Base-by-base conservation (phyloP, 768 basidiomycete genomes). In the Leccinum subtestaceum region DNA sequence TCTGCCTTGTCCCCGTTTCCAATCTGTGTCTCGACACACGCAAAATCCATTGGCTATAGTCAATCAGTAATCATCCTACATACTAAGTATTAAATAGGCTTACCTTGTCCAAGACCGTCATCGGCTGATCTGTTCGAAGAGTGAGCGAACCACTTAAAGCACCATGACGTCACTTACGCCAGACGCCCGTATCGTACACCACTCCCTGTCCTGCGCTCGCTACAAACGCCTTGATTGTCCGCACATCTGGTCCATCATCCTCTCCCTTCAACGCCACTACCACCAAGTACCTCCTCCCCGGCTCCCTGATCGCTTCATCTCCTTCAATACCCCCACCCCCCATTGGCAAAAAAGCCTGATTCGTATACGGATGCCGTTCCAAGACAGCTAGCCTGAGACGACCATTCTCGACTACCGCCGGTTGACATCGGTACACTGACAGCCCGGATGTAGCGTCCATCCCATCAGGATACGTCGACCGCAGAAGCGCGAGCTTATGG, bases 321-420 rank as follows among this genome's bases (percentile, higher is more conserved):
- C 74, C 81, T 45, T 65, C 72, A 52, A 62, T 65, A 53, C 66
- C 70, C 19, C 74, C 76, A 23, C 82, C 84, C 5, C 93, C 92
- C 92, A 98, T 94, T 9, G 97, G 96, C 57, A 98, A 83, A 73
- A 98, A 98, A 6, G 90, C 87, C 71, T 98, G 96, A 64, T 88
- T 96, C 12, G 91, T 95, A 71, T 81, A 89, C 29, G 87, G 81
- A 68, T 99, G 97, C 31, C 95, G 81, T 74, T 99, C 97, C 60
- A 98, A 76, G n/a, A 87, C 80, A 62, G 80, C 81, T 60, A 98
- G 73, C 60, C 78, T 79, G 65, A 85, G 82, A 19, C 74, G 76
- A 19, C 83, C 82, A 29, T 79, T 78, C 32, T 73, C 68, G 9
- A 77, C 74, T 31, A 60, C 27, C 76, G 67, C 36, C 75, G 81